A percentile compares a stretch with the other conserved stretches of the same genome.
Evolutionary conservation across 116 monocot genomes (phyloP).

Genomic region (Iris pallida): DNA sequence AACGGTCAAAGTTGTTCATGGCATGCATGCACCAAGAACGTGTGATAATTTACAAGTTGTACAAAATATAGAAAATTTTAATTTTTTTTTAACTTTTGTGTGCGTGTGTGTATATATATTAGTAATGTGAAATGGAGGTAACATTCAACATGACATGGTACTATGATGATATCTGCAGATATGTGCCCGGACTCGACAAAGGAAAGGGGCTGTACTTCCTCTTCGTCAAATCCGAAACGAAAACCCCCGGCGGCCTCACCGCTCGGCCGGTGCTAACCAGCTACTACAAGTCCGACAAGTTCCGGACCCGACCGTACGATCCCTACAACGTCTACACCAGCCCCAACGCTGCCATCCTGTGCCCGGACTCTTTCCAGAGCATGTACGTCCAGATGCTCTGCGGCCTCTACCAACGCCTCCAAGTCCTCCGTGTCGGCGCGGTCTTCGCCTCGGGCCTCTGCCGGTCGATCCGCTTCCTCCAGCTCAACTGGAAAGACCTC

Average conservation of each 20-base stretch:
- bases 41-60: too few species aligned
- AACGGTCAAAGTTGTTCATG: not conserved
- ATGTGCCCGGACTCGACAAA: conserved; percentile 38
- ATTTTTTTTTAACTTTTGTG: too few species aligned
- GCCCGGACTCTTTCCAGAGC: conserved; percentile 35
- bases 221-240: conserved; percentile 33
- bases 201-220: conserved; percentile 52
- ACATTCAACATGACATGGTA: too few species aligned
- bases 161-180: not conserved
- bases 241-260: conserved; percentile 38
- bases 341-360: conserved; percentile 36
- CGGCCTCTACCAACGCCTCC: conserved; percentile 32
- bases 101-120: too few species aligned
- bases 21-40: too few species aligned
- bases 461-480: conserved; percentile 45
- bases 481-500: conserved; percentile 22
- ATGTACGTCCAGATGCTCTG: conserved; percentile 54
- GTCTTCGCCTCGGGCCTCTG: conserved; percentile 45
- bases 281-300: conserved; percentile 49
- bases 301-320: conserved; percentile 22
- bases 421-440: conserved; percentile 44
- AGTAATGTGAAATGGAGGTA: too few species aligned
- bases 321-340: conserved; percentile 32
- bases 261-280: conserved; percentile 50
- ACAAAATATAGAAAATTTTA: too few species aligned